Evolutionary conservation across 768 basidiomycete genomes (phyloP), one percentile per base, ranked within the genome.

Genomic region (Tricholoma matsutake): DNA sequence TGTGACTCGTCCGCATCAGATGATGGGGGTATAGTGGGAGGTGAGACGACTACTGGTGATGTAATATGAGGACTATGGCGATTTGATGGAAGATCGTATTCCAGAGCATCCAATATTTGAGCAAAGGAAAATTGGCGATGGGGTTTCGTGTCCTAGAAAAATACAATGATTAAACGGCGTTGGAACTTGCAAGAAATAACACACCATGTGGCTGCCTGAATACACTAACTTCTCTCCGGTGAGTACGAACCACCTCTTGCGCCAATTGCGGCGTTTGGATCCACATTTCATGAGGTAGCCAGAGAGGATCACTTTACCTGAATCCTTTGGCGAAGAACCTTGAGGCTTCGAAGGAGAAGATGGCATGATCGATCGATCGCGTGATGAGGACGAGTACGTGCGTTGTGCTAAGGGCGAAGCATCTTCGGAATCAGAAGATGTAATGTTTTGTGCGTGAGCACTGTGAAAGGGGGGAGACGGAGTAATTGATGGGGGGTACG

Each of bases 221-320:
- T 99, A 99, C 35, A 93, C 77, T 57, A 99, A 76, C 69, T 87
- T 91, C 68, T 94, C 92, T 39, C 87, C 87, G 39, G 88, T 94
- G n/a, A 99, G 78, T 37, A 92, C 87, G 68, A 99, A 98, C 96
- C 96, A 98, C 29, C 97, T 79, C 75, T 99, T 98, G 59, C 94
- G 83, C 97, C 97, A 99, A 65, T 86, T 92, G 67, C 91, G 89
- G 69, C 96, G 85, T 66, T 96, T 94, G 47, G 89, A 88, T 28
- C 94, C 95, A 73, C 94, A 95, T 70, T 98, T 98, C 91, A 96
- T 94, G 63, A 99, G 79, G 73, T 98, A 99, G 1, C 95, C 94
- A 18, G 87, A 86, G 4, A 96, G 71, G 39, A 99, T 88, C 39
- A 87, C 79, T 76, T 95, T 96, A n/a, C 84, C 78, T 18, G 83